Base-by-base conservation (phyloP, 2,329 filamentous ascomycete species). In the Sarocladium brachiariae region DNA sequence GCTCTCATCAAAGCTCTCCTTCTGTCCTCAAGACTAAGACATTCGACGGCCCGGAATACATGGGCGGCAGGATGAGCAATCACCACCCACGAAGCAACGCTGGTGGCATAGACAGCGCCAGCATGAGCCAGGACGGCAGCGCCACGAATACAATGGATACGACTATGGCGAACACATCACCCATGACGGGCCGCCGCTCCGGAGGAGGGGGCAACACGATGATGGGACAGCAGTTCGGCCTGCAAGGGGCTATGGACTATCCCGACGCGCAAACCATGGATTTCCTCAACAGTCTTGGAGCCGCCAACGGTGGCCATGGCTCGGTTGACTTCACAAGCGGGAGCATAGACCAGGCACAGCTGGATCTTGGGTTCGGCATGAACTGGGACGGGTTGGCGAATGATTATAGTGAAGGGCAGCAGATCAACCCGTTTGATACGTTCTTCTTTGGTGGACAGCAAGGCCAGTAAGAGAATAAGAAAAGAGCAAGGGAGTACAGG, bases 401-500 rank as follows among this genome's bases (percentile, higher is more conserved):
- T 57, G 83, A 86, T 58, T 84, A 76, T 52, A 73, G 73, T 52
- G 77, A 82, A 43, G 73, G 73, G 61, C 75, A 81, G 63, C 75
- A 81, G 60, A 74, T 86, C 60, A 79, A 87, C 52, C 76, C 84
- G 0, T 87, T 89, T 65, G 84, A 87, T 60, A 81, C 81, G 0
- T 88, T 88, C 62, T 87, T 86, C 69, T 86, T 87, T 62, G 83
- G 83, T 1, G 77, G 76, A 1, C 75, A 76, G 56, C 63, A 64
- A 49, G 59, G 59, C 3, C 43, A 47, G 43, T 33, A 21, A 5
- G 23, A 27, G 19, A 13, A 7, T 7, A 18, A 30, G 27, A 13
- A 7, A 30, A 7, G 27, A 30, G 27, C 27, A 30, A 30, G 27
- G 13, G 27, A 13, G 13, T n/a, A n/a, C n/a, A n/a, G n/a, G n/a